These are phyloP conservation scores for Saksenaea vasiformis DNA, from an alignment of 371 early-diverging fungal genomes.

Conservation along the genomic window DNA sequence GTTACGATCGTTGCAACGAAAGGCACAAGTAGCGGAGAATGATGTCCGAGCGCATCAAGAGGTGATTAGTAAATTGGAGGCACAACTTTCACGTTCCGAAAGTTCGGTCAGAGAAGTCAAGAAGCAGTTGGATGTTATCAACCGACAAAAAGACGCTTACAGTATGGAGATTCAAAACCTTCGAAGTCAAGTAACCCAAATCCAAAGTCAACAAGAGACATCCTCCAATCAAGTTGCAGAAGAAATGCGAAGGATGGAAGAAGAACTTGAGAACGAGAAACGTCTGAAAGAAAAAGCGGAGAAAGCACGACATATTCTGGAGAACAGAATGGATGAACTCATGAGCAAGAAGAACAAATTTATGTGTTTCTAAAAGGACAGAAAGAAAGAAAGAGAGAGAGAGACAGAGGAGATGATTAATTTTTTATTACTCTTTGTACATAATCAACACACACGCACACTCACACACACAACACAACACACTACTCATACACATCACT, in stretches of 20 bases:
- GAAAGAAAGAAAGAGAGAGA: neutral
- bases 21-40: constrained; percentile 41
- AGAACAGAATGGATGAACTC: constrained; percentile 50
- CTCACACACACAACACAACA: neutral
- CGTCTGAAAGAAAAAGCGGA: constrained; percentile 52
- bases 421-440: neutral
- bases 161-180: constrained; percentile 42
- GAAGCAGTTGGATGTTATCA: constrained; percentile 41
- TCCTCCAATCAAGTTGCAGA: constrained; percentile 12
- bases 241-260: constrained; percentile 29
- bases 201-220: constrained; percentile 12
- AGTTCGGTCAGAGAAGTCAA: constrained; percentile 38
- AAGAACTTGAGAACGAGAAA: constrained; percentile 35
- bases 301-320: constrained; percentile 47
- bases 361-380: constrained; percentile 45
- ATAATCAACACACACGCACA: neutral
- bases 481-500: no score
- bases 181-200: constrained; percentile 38
- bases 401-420: neutral
- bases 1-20: constrained; percentile 48
- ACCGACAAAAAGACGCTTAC: constrained; percentile 42
- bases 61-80: constrained; percentile 43
- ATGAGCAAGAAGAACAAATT: constrained; percentile 56
- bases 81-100: constrained; percentile 43
- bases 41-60: constrained; percentile 46